Conservation (phyloP, 176 grass and related monocot genomes). For the Tillandsia leiboldiana region DNA sequence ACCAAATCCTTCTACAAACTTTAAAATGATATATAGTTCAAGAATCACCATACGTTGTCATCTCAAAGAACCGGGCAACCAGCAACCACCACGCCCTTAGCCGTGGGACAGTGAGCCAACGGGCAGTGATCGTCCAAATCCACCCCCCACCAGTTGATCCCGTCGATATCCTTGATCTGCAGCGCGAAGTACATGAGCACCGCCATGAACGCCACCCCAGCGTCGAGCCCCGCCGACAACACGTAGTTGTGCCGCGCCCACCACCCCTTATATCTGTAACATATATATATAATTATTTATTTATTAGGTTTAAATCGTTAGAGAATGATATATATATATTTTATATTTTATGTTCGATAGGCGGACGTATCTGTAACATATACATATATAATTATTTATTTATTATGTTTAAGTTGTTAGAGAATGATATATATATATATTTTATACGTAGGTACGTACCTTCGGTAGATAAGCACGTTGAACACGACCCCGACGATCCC, state of each 20-base stretch:
- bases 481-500: background rate
- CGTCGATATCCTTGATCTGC: constrained; percentile 36
- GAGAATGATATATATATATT: background rate
- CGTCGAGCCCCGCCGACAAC: constrained; percentile 20
- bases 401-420: background rate
- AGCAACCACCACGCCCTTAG: constrained; percentile 22
- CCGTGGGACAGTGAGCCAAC: constrained; percentile 44
- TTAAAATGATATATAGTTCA: no score
- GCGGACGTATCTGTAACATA: background rate
- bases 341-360: background rate
- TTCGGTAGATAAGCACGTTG: background rate
- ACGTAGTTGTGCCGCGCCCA: constrained; percentile 32
- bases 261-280: constrained; percentile 15
- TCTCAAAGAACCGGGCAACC: constrained; percentile 36
- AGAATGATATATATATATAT: background rate
- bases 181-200: constrained; percentile 46
- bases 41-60: no score
- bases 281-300: background rate
- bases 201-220: constrained; percentile 30
- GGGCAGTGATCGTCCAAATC: constrained; percentile 38
- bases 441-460: background rate
- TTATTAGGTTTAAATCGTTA: background rate
- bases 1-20: no score
- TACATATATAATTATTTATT: background rate
- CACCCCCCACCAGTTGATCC: constrained; percentile 48